phyloP scores from a whole-genome alignment of 1,284 basidiomycete genomes.

The Inonotus obliquus region DNA sequence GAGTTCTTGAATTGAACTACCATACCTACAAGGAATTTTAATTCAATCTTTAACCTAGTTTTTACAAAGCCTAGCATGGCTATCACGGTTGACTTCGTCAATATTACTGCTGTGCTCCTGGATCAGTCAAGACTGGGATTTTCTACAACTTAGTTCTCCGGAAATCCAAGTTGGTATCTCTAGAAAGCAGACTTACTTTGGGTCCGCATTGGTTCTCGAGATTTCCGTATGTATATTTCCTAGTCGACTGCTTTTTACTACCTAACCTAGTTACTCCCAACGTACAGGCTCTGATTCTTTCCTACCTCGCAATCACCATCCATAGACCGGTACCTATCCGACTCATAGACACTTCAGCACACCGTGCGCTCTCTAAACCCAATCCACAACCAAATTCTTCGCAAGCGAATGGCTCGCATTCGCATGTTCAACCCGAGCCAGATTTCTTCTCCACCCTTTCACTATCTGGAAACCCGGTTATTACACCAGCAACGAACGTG shows the following conservation, averaged over 20 bases:
- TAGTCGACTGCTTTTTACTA: constrained; percentile 12
- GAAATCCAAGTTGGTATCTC: constrained; percentile 14
- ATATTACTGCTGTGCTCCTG: constrained; percentile 40
- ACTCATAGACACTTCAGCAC: constrained; percentile 51
- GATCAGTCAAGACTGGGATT: constrained; percentile 37
- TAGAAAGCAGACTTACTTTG: constrained; percentile 42
- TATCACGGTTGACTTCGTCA: constrained; percentile 49
- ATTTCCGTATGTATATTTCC: constrained; percentile 39
- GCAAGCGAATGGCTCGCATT: not conserved
- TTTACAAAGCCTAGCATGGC: constrained; percentile 55
- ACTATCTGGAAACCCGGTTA: constrained; percentile 57
- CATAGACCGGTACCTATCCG: constrained; percentile 63
- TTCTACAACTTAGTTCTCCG: constrained; percentile 32
- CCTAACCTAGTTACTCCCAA: constrained; percentile 3
- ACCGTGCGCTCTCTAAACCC: constrained; percentile 29
- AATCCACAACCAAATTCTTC: constrained; percentile 33
- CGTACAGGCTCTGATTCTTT: constrained; percentile 44
- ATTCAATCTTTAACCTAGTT: constrained; percentile 32
- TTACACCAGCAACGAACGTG: constrained; percentile 22
- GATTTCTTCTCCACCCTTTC: constrained; percentile 58
- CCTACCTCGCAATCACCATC: constrained; percentile 49
- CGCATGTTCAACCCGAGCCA: constrained; percentile 22
- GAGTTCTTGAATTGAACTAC: constrained; percentile 24
- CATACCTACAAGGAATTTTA: not conserved
- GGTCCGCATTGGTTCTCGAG: constrained; percentile 42